A percentile compares a stretch with the other conserved stretches of the same genome.
Conservation (phyloP, 2,329 filamentous ascomycete species). For the Tolypocladium tundrense region DNA sequence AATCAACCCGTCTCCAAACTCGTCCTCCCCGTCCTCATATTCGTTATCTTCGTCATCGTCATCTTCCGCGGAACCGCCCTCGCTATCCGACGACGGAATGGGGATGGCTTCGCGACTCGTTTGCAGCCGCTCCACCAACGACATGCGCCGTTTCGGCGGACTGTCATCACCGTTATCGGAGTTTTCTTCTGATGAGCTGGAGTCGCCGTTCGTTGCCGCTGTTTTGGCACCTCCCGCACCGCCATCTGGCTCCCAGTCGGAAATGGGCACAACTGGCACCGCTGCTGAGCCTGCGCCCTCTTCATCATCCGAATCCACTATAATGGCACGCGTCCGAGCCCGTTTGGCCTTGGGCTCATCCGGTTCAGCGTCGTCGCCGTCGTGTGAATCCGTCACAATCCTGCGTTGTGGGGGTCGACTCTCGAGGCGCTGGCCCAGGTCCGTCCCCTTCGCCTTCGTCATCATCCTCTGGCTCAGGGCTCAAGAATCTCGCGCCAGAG, state of each 20-base stretch:
- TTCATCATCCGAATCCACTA: constrained; percentile 10
- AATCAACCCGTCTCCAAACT: constrained; percentile 15
- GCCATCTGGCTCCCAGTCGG: constrained; percentile 7
- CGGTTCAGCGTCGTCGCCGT: constrained; percentile 9
- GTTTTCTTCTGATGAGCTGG: constrained; percentile 3
- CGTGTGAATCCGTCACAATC: constrained; percentile 11
- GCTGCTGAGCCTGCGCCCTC: constrained; percentile 1
- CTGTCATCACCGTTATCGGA: constrained; percentile 5
- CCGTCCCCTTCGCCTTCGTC: constrained; percentile 1
- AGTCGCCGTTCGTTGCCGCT: not conserved
- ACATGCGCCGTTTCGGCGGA: constrained; percentile 6
- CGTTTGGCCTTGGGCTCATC: constrained; percentile 13
- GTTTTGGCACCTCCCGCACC: not conserved
- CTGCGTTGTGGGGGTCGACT: too few species aligned
- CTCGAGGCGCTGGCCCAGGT: constrained; percentile 1
- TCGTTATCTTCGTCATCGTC: constrained; percentile 3
- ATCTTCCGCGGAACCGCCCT: constrained; percentile 5
- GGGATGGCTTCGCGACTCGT: constrained; percentile 8
- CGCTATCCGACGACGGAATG: constrained; percentile 7
- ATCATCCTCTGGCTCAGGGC: constrained; percentile 11
- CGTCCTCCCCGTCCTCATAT: constrained; percentile 7
- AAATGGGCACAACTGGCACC: not conserved
- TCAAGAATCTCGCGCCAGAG: constrained; percentile 16
- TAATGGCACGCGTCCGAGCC: constrained; percentile 9
- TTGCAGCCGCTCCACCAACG: constrained; percentile 13